phyloP scores from a whole-genome alignment of 2,329 filamentous ascomycete species.

The Pseudocercospora cruenta region DNA sequence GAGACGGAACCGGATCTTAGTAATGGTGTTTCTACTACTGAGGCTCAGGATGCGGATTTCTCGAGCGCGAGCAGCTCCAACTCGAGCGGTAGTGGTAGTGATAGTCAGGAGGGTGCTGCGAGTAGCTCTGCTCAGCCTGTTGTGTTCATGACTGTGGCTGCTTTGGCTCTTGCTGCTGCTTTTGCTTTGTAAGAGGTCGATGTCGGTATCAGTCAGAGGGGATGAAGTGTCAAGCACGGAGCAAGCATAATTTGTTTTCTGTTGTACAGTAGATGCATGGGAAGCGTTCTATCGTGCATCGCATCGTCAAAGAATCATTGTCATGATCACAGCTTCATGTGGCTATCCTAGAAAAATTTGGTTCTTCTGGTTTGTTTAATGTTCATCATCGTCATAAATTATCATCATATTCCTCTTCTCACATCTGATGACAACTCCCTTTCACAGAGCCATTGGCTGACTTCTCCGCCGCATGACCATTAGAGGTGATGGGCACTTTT shows the following conservation, averaged over 20 bases:
- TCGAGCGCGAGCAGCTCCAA: constrained; percentile 16
- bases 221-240: neutral
- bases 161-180: neutral
- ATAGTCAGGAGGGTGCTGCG: constrained; percentile 21
- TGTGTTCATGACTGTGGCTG: constrained; percentile 4
- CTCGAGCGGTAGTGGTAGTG: constrained; percentile 29
- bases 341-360: neutral
- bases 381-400: neutral
- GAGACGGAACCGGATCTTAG: constrained; percentile 50
- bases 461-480: neutral
- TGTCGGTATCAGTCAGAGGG: neutral
- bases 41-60: constrained; percentile 26
- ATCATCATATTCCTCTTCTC: neutral
- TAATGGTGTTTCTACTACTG: constrained; percentile 30
- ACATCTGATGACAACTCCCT: neutral
- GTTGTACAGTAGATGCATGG: constrained; percentile 30
- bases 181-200: neutral
- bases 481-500: neutral
- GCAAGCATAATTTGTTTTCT: neutral
- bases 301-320: neutral
- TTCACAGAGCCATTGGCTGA: neutral
- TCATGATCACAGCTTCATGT: constrained; percentile 1
- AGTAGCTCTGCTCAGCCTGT: neutral
- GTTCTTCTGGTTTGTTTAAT: neutral
- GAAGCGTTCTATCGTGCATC: constrained; percentile 7